These are phyloP conservation scores for Gossypium schwendimanii DNA, from an alignment of 441 rosid species.

Conservation along the genomic window DNA sequence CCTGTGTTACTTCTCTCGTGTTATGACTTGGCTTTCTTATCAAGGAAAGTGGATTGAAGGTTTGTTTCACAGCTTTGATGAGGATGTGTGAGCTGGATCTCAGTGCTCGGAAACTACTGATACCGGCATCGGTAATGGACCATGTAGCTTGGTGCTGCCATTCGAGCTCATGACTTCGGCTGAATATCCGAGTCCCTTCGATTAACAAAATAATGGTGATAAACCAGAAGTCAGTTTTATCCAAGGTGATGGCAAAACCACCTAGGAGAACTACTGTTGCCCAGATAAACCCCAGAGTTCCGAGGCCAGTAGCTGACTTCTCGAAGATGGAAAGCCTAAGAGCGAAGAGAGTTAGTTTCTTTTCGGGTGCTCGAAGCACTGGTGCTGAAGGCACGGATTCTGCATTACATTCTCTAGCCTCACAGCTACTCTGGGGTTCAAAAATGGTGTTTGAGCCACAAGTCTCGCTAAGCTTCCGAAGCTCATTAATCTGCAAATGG, in stretches of 20 bases:
- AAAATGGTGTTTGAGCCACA: constrained; percentile 47
- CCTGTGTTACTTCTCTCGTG: constrained; percentile 17
- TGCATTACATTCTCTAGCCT: constrained; percentile 40
- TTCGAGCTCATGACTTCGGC: constrained; percentile 88
- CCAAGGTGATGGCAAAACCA: constrained; percentile 82
- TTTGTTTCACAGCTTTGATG: constrained; percentile 21
- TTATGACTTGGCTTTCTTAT: constrained; percentile 20
- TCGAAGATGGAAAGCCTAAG: constrained; percentile 77
- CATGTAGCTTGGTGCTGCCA: constrained; percentile 95
- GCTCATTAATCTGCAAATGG: constrained; percentile 41
- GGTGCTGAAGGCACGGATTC: constrained; percentile 26
- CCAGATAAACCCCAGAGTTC: constrained; percentile 91
- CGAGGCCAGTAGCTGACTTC: constrained; percentile 79
- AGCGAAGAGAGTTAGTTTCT: constrained; percentile 77
- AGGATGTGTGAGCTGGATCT: constrained; percentile 38
- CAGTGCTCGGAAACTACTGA: constrained; percentile 62
- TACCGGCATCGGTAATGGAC: constrained; percentile 71
- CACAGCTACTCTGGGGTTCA: constrained; percentile 41
- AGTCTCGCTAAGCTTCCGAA: constrained; percentile 37
- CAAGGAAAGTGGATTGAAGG: constrained; percentile 22
- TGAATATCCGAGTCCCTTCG: constrained; percentile 80
- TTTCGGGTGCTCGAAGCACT: constrained; percentile 55
- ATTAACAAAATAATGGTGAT: constrained; percentile 71
- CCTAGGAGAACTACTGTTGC: constrained; percentile 94
- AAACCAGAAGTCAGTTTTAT: constrained; percentile 79